Conservation (phyloP, 2,329 filamentous ascomycete species). For the Paraphaeosphaeria sporulosa region DNA sequence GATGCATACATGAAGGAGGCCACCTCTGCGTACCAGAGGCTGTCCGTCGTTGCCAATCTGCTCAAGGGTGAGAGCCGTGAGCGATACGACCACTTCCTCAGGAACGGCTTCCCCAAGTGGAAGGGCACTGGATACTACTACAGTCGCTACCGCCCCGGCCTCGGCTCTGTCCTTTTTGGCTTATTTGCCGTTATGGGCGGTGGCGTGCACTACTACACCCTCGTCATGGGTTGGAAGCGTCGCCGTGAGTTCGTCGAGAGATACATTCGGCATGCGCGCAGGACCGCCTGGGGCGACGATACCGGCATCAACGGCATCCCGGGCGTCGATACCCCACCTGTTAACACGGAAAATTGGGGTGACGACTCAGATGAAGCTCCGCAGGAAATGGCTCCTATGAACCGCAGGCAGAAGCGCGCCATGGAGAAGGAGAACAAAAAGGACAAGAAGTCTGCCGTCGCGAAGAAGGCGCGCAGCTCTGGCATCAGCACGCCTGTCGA, state of each 20-base stretch:
- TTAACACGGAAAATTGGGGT: slow-evolving; percentile 38
- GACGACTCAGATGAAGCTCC: slow-evolving; percentile 52
- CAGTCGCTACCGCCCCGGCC: slow-evolving; percentile 86
- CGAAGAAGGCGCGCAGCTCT: slow-evolving; percentile 64
- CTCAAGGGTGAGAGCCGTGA: slow-evolving; percentile 81
- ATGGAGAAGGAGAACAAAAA: slow-evolving; percentile 86
- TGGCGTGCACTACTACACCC: slow-evolving; percentile 82
- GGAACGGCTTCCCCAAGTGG: slow-evolving; percentile 94
- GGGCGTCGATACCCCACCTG: slow-evolving; percentile 53
- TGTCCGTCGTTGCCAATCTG: slow-evolving; percentile 85
- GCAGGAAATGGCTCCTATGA: slow-evolving; percentile 67
- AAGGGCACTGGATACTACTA: slow-evolving; percentile 99
- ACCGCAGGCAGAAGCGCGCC: slow-evolving; percentile 85
- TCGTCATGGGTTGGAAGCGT: slow-evolving; percentile 87
- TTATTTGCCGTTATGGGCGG: slow-evolving; percentile 85
- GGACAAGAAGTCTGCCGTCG: slow-evolving; percentile 58
- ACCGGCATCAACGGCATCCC: slow-evolving; percentile 71
- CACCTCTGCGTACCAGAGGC: slow-evolving; percentile 80
- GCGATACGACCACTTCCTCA: slow-evolving; percentile 93
- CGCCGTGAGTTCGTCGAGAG: slow-evolving; percentile 90
- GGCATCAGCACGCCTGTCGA: slow-evolving; percentile 64
- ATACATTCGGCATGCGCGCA: slow-evolving; percentile 88
- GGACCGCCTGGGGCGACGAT: slow-evolving; percentile 89
- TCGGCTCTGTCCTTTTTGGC: slow-evolving; percentile 83
- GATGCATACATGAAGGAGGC: slow-evolving; percentile 81